A percentile compares a stretch with the other conserved stretches of the same genome.
Evolutionary conservation across 257 asterid genomes (phyloP).

Genomic region (Paulownia fortunei): DNA sequence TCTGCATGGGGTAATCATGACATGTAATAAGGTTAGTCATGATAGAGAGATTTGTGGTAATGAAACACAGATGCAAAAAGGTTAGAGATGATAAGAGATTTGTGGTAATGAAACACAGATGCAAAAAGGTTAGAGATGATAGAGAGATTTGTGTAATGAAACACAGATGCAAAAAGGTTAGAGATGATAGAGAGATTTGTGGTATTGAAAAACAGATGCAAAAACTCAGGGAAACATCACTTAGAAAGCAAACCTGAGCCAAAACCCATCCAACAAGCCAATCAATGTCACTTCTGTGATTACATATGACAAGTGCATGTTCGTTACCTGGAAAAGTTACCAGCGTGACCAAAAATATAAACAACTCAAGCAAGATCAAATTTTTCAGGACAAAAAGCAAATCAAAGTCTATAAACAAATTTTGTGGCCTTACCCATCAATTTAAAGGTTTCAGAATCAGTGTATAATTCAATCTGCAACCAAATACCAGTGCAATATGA

Average conservation of each 20-base stretch:
- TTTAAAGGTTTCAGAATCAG: slow-evolving; percentile 69
- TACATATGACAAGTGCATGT: slow-evolving; percentile 80
- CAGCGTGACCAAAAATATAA: slow-evolving; percentile 24
- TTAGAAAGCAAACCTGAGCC: slow-evolving; percentile 74
- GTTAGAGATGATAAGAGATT: too few relatives aligned
- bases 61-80: slow-evolving; percentile 10
- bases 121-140: too few relatives aligned
- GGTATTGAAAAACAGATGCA: too few relatives aligned
- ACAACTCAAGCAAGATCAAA: slow-evolving; percentile 25
- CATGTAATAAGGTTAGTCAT: slow-evolving; percentile 8
- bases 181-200: too few relatives aligned
- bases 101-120: too few relatives aligned
- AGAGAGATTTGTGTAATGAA: too few relatives aligned
- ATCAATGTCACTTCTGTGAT: slow-evolving; percentile 94
- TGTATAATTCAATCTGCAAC: slow-evolving; percentile 71
- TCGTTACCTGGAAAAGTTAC: slow-evolving; percentile 71
- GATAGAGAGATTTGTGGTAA: not conserved
- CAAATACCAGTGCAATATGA: slow-evolving; percentile 29
- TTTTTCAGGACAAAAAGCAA: not conserved
- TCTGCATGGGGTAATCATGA: not conserved
- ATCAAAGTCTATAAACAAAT: slow-evolving; percentile 19
- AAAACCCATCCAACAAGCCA: slow-evolving; percentile 99
- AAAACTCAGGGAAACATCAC: slow-evolving; percentile 19
- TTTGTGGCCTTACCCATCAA: slow-evolving; percentile 66
- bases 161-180: too few relatives aligned